These are phyloP conservation scores for Claviceps lovelessii DNA, from an alignment of 2,329 filamentous ascomycete genomes.

Conservation along the genomic window DNA sequence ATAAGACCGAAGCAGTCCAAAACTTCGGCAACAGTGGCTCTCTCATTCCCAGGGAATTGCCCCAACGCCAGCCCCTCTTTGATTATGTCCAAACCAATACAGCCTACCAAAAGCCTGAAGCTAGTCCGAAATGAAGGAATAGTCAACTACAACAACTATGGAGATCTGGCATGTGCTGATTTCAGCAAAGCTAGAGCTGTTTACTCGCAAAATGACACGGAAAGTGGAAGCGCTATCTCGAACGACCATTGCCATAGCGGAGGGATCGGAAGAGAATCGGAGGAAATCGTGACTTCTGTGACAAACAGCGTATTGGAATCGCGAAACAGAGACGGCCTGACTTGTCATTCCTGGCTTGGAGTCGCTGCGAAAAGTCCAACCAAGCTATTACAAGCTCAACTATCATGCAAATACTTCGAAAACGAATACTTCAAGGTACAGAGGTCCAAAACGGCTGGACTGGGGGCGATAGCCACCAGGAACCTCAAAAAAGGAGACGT, in stretches of 20 bases:
- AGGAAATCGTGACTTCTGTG: not conserved
- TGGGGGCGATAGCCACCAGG: slow-evolving; percentile 31
- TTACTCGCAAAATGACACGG: too few relatives aligned
- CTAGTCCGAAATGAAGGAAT: not conserved
- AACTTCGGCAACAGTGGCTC: not conserved
- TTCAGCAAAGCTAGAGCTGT: not conserved
- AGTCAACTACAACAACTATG: not conserved
- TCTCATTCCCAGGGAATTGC: not conserved
- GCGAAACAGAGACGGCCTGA: not conserved
- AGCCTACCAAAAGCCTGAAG: not conserved
- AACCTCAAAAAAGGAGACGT: slow-evolving; percentile 23
- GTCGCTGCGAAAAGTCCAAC: not conserved
- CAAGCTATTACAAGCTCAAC: too few relatives aligned
- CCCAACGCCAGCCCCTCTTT: not conserved
- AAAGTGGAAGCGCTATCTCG: not conserved
- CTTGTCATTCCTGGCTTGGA: not conserved
- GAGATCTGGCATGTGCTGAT: too few relatives aligned
- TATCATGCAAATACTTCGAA: slow-evolving; percentile 10
- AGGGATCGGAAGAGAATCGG: not conserved
- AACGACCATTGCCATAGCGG: not conserved
- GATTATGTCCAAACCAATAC: not conserved
- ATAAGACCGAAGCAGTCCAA: not conserved
- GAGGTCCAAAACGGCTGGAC: slow-evolving; percentile 16
- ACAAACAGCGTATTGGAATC: not conserved
- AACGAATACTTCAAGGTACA: slow-evolving; percentile 27